Percentiles rank a stretch among this genome's conserved stretches.
Evolutionary conservation across 1,139 yeast species (phyloP).

Genomic region (Pichia sp.): DNA sequence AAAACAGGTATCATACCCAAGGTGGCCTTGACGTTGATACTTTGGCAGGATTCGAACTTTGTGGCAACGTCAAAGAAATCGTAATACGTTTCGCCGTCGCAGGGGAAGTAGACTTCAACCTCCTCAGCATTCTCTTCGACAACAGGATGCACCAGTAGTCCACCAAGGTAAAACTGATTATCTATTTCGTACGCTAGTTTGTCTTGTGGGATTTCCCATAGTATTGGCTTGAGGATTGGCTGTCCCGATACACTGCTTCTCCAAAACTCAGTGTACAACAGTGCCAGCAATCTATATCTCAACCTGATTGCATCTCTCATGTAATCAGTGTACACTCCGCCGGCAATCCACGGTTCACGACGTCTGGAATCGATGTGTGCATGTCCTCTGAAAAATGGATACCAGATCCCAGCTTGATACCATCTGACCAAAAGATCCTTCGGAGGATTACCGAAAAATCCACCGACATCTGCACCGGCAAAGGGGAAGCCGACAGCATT

Average conservation of each 20-base stretch:
- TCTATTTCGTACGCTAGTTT: slow-evolving; percentile 55
- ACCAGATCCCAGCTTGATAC: slow-evolving; percentile 95
- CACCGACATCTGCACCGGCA: slow-evolving; percentile 96
- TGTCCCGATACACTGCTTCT: slow-evolving; percentile 55
- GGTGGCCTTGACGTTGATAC: slow-evolving; percentile 44
- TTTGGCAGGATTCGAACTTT: slow-evolving; percentile 29
- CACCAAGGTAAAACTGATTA: slow-evolving; percentile 83
- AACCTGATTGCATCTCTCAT: slow-evolving; percentile 68
- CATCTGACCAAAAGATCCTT: slow-evolving; percentile 79
- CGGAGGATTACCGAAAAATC: slow-evolving; percentile 87
- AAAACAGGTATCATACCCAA: slow-evolving; percentile 67
- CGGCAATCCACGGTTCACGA: slow-evolving; percentile 87
- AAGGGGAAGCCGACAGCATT: slow-evolving; percentile 88
- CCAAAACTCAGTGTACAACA: slow-evolving; percentile 76
- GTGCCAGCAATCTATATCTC: slow-evolving; percentile 73
- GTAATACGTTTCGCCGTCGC: slow-evolving; percentile 51
- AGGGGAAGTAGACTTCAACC: slow-evolving; percentile 59
- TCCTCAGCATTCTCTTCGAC: slow-evolving; percentile 48
- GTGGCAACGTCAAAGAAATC: slow-evolving; percentile 44
- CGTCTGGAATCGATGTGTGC: slow-evolving; percentile 92
- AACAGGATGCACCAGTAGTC: slow-evolving; percentile 79
- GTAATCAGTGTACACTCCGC: slow-evolving; percentile 64
- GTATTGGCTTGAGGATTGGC: slow-evolving; percentile 75
- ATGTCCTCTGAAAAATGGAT: slow-evolving; percentile 94
- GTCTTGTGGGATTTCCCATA: slow-evolving; percentile 58